These are phyloP conservation scores for Sapria himalayana DNA, from an alignment of 345 rosid genomes.

Conservation along the genomic window DNA sequence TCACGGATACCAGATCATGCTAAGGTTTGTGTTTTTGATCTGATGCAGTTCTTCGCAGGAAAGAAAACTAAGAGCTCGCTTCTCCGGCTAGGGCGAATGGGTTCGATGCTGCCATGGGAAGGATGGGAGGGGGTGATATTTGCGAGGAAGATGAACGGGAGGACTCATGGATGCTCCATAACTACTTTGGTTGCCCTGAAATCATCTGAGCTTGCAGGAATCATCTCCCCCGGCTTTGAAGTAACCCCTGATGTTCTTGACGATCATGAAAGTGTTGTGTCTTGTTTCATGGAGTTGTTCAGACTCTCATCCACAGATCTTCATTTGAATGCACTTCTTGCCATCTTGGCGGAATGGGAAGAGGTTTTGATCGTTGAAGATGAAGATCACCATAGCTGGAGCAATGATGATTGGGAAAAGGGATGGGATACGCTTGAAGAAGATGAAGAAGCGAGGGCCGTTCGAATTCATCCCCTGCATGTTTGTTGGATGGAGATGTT, in stretches of 20 bases:
- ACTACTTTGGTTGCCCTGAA: slow-evolving; percentile 77
- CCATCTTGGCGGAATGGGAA: slow-evolving; percentile 82
- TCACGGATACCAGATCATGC: slow-evolving; percentile 52
- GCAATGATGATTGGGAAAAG: slow-evolving; percentile 67
- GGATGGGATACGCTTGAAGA: slow-evolving; percentile 72
- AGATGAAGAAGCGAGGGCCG: slow-evolving; percentile 16
- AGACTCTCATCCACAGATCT: slow-evolving; percentile 21
- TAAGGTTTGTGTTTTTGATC: slow-evolving; percentile 63
- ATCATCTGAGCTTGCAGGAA: slow-evolving; percentile 51
- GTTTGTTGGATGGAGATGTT: slow-evolving; percentile 55
- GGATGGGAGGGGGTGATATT: slow-evolving; percentile 48
- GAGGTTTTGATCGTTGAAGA: slow-evolving; percentile 31
- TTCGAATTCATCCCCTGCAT: slow-evolving; percentile 48
- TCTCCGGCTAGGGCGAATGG: slow-evolving; percentile 28
- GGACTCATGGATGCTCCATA: slow-evolving; percentile 38
- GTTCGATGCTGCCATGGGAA: slow-evolving; percentile 71
- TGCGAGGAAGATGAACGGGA: slow-evolving; percentile 23
- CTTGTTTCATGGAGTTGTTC: slow-evolving; percentile 55
- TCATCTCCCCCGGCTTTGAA: slow-evolving; percentile 41
- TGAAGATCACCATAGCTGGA: slow-evolving; percentile 34
- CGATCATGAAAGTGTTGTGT: slow-evolving; percentile 30
- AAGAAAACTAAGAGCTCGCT: slow-evolving; percentile 35
- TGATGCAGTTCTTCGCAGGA: slow-evolving; percentile 61
- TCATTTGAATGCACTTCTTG: slow-evolving; percentile 39
- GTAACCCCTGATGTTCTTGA: slow-evolving; percentile 50